Evolutionary conservation across 768 basidiomycete genomes (phyloP).

Genomic region (Lentinula guzmanii): DNA sequence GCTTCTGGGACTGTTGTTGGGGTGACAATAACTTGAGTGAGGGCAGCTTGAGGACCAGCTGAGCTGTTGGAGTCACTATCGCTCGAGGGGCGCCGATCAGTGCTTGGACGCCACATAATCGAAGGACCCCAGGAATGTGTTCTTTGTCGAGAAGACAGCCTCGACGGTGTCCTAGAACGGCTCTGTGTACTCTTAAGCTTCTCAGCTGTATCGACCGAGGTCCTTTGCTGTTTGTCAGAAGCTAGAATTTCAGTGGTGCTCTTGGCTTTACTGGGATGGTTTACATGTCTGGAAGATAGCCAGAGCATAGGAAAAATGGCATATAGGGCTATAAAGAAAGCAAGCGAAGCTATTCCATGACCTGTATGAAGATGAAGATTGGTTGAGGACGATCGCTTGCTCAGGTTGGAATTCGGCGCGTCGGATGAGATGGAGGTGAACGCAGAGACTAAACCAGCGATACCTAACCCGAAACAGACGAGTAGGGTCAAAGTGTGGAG

Average conservation of each 20-base stretch:
- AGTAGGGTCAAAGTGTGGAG: conserved; percentile 33
- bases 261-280: not conserved
- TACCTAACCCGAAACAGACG: conserved; percentile 50
- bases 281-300: conserved; percentile 26
- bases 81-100: conserved; percentile 38
- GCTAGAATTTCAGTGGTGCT: conserved; percentile 8
- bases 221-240: conserved; percentile 8
- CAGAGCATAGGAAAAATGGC: conserved; percentile 36
- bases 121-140: conserved; percentile 48
- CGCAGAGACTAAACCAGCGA: conserved; percentile 55
- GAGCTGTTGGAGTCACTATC: conserved; percentile 41
- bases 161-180: conserved; percentile 31
- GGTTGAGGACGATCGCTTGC: conserved; percentile 26
- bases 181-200: conserved; percentile 24
- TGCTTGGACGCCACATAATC: conserved; percentile 30
- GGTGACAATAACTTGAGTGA: not conserved
- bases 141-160: conserved; percentile 36
- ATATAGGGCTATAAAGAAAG: conserved; percentile 60
- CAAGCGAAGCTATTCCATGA: conserved; percentile 62
- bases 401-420: conserved; percentile 17
- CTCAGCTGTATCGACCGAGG: conserved; percentile 22
- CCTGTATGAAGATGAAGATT: conserved; percentile 33
- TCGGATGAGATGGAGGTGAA: conserved; percentile 51
- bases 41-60: conserved; percentile 17
- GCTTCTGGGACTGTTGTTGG: conserved; percentile 4